These are phyloP conservation scores for Erysimum cheiri DNA, from an alignment of 441 rosid genomes.

Conservation along the genomic window DNA sequence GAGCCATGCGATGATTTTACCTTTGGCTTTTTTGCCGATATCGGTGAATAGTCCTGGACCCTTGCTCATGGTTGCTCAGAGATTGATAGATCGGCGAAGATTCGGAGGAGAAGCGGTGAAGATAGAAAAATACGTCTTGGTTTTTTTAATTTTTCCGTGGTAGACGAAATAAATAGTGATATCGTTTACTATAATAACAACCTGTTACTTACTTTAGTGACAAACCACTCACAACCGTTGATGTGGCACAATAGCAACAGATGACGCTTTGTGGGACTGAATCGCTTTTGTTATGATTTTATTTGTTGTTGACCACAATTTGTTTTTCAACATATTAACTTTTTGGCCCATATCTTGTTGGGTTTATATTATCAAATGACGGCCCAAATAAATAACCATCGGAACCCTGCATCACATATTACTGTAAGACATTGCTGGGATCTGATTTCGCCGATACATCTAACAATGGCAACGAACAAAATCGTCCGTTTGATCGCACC, in stretches of 20 bases:
- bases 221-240: slow-evolving; percentile 22
- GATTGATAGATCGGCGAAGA: slow-evolving; percentile 36
- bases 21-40: slow-evolving; percentile 81
- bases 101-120: slow-evolving; percentile 37
- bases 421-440: not conserved
- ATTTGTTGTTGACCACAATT: no score
- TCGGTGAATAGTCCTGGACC: slow-evolving; percentile 82
- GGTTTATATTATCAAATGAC: not conserved
- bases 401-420: slow-evolving; percentile 17
- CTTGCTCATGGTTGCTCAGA: slow-evolving; percentile 57
- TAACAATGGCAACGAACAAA: slow-evolving; percentile 40
- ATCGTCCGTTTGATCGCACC: slow-evolving; percentile 34
- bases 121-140: slow-evolving; percentile 26
- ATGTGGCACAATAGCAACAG: slow-evolving; percentile 6
- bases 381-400: slow-evolving; percentile 3
- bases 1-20: slow-evolving; percentile 39
- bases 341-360: not conserved
- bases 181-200: slow-evolving; percentile 25
- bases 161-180: slow-evolving; percentile 30
- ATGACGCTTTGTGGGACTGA: no score
- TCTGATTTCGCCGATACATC: not conserved
- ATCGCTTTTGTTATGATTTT: not conserved
- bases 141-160: slow-evolving; percentile 10
- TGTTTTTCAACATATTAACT: no score
- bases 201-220: slow-evolving; percentile 25